phyloP scores from a whole-genome alignment of 495 filamentous ascomycete species.

The Cercophora sp. region DNA sequence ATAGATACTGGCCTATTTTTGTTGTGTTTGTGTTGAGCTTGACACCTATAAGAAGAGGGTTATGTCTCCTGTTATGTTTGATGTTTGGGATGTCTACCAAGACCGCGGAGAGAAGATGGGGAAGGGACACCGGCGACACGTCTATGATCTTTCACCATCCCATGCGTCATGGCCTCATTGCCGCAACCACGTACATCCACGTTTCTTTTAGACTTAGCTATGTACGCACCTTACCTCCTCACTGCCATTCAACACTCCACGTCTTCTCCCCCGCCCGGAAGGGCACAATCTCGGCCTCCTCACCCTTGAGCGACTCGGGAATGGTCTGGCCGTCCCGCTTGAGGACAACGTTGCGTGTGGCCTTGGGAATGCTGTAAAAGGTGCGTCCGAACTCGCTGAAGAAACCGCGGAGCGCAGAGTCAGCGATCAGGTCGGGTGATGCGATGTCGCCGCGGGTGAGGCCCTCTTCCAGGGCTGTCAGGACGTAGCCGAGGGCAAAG shows the following conservation, averaged over 20 bases:
- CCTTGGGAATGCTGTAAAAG: slow-evolving; percentile 55
- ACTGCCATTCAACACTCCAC: slow-evolving; percentile 54
- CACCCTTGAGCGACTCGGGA: slow-evolving; percentile 31
- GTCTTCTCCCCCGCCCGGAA: slow-evolving; percentile 64
- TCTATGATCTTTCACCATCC: no score
- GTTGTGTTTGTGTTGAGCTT: no score
- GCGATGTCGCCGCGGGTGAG: slow-evolving; percentile 60
- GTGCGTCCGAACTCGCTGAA: slow-evolving; percentile 65
- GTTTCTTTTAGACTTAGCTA: no score
- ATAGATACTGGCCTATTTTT: no score
- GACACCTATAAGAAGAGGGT: no score
- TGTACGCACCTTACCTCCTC: no score
- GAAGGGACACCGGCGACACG: no score
- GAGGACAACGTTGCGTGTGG: slow-evolving; percentile 20
- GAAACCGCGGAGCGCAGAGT: slow-evolving; percentile 68
- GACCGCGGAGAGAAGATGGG: no score
- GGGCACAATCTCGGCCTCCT: slow-evolving; percentile 61
- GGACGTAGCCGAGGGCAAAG: slow-evolving; percentile 66
- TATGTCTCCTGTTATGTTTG: no score
- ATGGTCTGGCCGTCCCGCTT: slow-evolving; percentile 21
- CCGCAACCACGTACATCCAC: no score
- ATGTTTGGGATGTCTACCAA: no score
- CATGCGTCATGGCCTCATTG: no score
- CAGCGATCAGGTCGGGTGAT: slow-evolving; percentile 61
- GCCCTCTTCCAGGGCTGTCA: slow-evolving; percentile 70